These are phyloP conservation scores for Decorospora gaudefroyi DNA, from an alignment of 2,329 filamentous ascomycete genomes.

Conservation along the genomic window DNA sequence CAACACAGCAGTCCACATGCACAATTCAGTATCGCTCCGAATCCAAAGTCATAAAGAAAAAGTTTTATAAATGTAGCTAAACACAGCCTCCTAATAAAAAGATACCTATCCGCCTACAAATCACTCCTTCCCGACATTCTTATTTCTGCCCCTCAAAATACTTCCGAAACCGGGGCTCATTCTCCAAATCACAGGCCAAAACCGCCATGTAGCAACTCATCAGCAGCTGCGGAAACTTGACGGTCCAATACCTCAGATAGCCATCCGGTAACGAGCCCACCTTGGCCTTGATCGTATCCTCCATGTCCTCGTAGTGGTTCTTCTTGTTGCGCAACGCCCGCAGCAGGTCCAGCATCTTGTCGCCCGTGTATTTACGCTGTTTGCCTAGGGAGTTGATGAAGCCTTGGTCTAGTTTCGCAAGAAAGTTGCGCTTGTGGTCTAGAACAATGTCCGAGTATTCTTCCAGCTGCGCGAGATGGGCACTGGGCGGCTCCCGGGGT, in stretches of 20 bases:
- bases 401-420: slow-evolving; percentile 72
- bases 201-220: slow-evolving; percentile 70
- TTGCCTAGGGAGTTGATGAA: slow-evolving; percentile 91
- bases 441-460: slow-evolving; percentile 53
- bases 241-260: slow-evolving; percentile 83
- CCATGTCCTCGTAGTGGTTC: slow-evolving; percentile 97
- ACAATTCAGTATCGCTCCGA: too few species aligned
- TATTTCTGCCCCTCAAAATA: slow-evolving; percentile 14
- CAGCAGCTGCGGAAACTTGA: slow-evolving; percentile 75
- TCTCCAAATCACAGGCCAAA: slow-evolving; percentile 12
- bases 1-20: too few species aligned
- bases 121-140: not conserved
- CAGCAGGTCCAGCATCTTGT: slow-evolving; percentile 80
- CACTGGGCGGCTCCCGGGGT: slow-evolving; percentile 77
- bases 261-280: slow-evolving; percentile 78
- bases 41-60: too few species aligned
- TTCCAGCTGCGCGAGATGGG: slow-evolving; percentile 64
- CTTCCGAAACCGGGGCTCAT: slow-evolving; percentile 13
- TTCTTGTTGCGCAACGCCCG: slow-evolving; percentile 92
- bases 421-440: slow-evolving; percentile 71
- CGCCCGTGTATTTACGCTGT: slow-evolving; percentile 91
- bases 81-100: too few species aligned
- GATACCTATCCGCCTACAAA: not conserved
- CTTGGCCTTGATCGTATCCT: slow-evolving; percentile 71
- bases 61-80: too few species aligned